Evolutionary conservation across 148 eudicot species (phyloP).

Genomic region (Fagopyrum homotropicum): DNA sequence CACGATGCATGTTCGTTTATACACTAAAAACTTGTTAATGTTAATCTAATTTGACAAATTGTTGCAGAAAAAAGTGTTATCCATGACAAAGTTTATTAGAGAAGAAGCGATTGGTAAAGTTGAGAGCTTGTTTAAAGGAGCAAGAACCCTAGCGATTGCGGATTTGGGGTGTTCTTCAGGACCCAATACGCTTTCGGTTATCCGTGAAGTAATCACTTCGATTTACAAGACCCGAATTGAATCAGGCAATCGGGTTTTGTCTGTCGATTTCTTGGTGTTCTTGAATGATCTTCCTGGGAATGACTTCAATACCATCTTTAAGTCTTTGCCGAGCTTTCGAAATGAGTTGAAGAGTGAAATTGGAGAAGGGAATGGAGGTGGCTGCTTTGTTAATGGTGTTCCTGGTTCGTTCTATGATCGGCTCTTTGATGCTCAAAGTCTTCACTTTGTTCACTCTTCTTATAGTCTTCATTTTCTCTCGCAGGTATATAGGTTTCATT

Average conservation of each 20-base stretch:
- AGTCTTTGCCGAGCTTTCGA: constrained; percentile 23
- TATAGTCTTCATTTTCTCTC: constrained; percentile 86
- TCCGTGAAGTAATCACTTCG: too few relatives aligned
- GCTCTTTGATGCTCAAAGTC: constrained; percentile 48
- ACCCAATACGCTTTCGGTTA: too few relatives aligned
- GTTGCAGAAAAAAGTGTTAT: too few relatives aligned
- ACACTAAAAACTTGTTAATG: too few relatives aligned
- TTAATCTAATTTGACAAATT: too few relatives aligned
- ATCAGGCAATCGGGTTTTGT: constrained; percentile 16
- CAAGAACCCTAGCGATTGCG: not conserved
- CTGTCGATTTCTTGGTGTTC: constrained; percentile 38
- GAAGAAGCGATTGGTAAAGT: too few relatives aligned
- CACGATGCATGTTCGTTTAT: too few relatives aligned
- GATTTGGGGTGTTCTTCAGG: too few relatives aligned
- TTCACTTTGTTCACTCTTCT: constrained; percentile 70
- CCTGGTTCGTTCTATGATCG: constrained; percentile 73
- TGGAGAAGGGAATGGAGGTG: too few relatives aligned
- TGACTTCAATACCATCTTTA: constrained; percentile 20
- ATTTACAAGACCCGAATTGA: not conserved
- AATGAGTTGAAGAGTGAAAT: constrained; percentile 1
- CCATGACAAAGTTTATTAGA: too few relatives aligned
- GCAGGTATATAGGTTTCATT: constrained; percentile 25
- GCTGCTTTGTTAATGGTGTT: constrained; percentile 47
- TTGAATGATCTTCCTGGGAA: constrained; percentile 40
- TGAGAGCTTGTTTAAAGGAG: constrained; percentile 38